Conservation (phyloP, 768 basidiomycete genomes). For the Lactarius deliciosus region DNA sequence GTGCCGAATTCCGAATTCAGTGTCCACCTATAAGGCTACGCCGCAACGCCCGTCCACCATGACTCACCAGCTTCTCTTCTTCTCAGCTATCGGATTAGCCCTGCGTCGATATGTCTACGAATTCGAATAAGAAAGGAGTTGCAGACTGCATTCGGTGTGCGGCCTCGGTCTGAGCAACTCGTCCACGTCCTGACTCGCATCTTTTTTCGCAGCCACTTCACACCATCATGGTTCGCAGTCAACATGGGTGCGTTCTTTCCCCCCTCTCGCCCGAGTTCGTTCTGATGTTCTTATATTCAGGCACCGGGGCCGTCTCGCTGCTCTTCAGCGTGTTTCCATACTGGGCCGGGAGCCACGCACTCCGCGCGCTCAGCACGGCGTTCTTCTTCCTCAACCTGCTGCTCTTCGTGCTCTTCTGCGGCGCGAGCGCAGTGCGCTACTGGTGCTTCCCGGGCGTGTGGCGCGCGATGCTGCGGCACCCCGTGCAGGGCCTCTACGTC, state of each 20-base stretch:
- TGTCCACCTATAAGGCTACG: neutral
- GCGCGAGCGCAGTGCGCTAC: slow-evolving; percentile 51
- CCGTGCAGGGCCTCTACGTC: slow-evolving; percentile 51
- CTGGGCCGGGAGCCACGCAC: slow-evolving; percentile 35
- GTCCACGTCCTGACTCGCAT: neutral
- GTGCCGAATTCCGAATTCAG: slow-evolving; percentile 20
- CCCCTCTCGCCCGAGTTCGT: no score
- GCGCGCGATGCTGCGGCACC: slow-evolving; percentile 48
- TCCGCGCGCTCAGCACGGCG: slow-evolving; percentile 44
- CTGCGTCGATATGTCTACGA: neutral
- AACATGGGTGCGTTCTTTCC: slow-evolving; percentile 47
- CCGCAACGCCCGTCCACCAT: neutral
- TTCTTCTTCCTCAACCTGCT: slow-evolving; percentile 54
- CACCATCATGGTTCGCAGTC: slow-evolving; percentile 56
- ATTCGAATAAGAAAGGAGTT: slow-evolving; percentile 34
- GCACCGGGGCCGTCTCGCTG: slow-evolving; percentile 48
- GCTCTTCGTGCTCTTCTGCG: slow-evolving; percentile 42
- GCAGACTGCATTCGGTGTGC: slow-evolving; percentile 40
- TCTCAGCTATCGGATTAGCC: neutral
- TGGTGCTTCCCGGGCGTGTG: slow-evolving; percentile 50
- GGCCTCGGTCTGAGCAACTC: neutral
- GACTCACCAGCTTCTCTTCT: neutral
- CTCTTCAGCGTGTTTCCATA: neutral
- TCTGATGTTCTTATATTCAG: neutral
- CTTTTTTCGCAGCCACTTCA: slow-evolving; percentile 44